These are phyloP conservation scores for Aspergillus melleus DNA, from an alignment of 2,329 filamentous ascomycete species.

Conservation along the genomic window DNA sequence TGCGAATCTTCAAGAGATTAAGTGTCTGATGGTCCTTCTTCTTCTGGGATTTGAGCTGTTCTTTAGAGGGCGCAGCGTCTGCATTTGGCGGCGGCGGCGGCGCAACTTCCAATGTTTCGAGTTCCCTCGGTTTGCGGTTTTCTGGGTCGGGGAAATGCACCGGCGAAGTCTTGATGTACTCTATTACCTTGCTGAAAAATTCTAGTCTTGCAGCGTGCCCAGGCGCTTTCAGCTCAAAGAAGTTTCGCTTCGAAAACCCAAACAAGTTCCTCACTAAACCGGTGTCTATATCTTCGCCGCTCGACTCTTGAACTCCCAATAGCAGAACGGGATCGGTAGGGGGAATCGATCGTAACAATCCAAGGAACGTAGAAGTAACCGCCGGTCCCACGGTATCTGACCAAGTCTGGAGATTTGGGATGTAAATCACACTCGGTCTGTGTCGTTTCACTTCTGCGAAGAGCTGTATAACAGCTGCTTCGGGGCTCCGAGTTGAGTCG, in stretches of 20 bases:
- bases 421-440: slow-evolving; percentile 93
- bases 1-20: slow-evolving; percentile 81
- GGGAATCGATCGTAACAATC: slow-evolving; percentile 77
- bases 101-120: slow-evolving; percentile 75
- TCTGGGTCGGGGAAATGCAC: slow-evolving; percentile 83
- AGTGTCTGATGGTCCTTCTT: slow-evolving; percentile 80
- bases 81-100: slow-evolving; percentile 68
- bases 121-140: slow-evolving; percentile 79
- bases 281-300: slow-evolving; percentile 60
- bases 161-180: slow-evolving; percentile 76
- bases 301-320: slow-evolving; percentile 77
- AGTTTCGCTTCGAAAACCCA: slow-evolving; percentile 78
- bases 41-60: slow-evolving; percentile 76
- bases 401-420: slow-evolving; percentile 89
- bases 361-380: slow-evolving; percentile 76
- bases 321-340: slow-evolving; percentile 88
- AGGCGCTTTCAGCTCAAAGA: slow-evolving; percentile 69
- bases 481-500: slow-evolving; percentile 75
- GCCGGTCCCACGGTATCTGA: slow-evolving; percentile 66
- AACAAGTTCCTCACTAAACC: slow-evolving; percentile 76
- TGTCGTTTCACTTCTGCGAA: slow-evolving; percentile 92
- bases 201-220: slow-evolving; percentile 63
- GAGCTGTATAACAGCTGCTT: slow-evolving; percentile 84
- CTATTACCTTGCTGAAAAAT: slow-evolving; percentile 74
- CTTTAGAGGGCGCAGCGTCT: slow-evolving; percentile 65